These are phyloP conservation scores for Tothia fuscella DNA, from an alignment of 2,329 filamentous ascomycete genomes.

Conservation along the genomic window DNA sequence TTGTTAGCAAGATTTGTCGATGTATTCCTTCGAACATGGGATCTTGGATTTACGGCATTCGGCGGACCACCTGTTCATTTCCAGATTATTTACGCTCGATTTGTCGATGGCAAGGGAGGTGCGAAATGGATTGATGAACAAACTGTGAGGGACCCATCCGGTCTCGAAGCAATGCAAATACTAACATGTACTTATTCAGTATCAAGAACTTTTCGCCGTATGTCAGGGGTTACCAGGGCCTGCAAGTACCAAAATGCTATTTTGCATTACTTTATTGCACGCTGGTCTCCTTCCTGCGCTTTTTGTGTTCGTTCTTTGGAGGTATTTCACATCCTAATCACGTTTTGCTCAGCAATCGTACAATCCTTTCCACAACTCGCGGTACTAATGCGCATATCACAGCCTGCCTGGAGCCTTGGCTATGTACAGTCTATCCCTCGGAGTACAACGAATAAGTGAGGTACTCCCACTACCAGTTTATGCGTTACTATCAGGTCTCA, in stretches of 20 bases:
- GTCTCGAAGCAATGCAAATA: neutral
- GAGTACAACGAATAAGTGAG: conserved; percentile 48
- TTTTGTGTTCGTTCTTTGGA: conserved; percentile 52
- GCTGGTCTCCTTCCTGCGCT: conserved; percentile 47
- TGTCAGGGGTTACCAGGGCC: conserved; percentile 59
- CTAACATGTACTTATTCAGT: conserved; percentile 34
- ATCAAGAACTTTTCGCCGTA: conserved; percentile 60
- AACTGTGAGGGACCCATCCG: conserved; percentile 33
- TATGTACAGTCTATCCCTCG: conserved; percentile 56
- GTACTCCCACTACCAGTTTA: conserved; percentile 51
- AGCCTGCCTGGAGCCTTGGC: conserved; percentile 58
- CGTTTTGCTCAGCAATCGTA: too few relatives aligned
- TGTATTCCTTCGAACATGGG: conserved; percentile 32
- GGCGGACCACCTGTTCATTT: conserved; percentile 61
- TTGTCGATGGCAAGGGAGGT: conserved; percentile 38
- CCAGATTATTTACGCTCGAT: conserved; percentile 51
- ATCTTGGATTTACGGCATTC: conserved; percentile 54
- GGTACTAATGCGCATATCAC: too few relatives aligned
- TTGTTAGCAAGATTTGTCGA: conserved; percentile 11
- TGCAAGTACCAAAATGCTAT: conserved; percentile 58
- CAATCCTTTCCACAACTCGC: too few relatives aligned
- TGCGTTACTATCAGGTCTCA: conserved; percentile 58
- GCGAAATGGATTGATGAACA: conserved; percentile 58
- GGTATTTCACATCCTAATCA: too few relatives aligned
- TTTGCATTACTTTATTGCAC: conserved; percentile 54